Evolutionary conservation across 768 basidiomycete genomes (phyloP).

Genomic region (Suillus discolor): DNA sequence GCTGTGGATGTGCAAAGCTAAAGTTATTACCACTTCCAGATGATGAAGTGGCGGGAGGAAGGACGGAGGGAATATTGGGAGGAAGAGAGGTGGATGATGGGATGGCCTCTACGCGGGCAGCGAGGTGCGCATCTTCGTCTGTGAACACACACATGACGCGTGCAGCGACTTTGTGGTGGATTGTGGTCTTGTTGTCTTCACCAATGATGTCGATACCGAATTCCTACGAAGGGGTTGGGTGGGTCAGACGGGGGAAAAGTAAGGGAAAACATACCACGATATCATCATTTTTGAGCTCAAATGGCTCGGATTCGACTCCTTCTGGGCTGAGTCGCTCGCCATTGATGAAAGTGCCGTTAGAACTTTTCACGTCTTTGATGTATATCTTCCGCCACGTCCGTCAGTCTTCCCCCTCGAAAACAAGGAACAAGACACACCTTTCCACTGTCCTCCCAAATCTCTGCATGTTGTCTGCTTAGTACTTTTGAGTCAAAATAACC

Average conservation of each 20-base stretch:
- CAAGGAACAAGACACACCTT: constrained; percentile 57
- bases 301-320: constrained; percentile 88
- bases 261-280: constrained; percentile 72
- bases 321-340: constrained; percentile 90
- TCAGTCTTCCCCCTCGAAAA: constrained; percentile 15
- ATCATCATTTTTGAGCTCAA: constrained; percentile 93
- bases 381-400: constrained; percentile 61
- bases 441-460: constrained; percentile 93
- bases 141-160: constrained; percentile 88
- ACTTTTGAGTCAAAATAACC: constrained; percentile 98
- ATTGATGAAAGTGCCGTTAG: constrained; percentile 98
- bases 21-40: constrained; percentile 35
- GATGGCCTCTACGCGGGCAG: constrained; percentile 70
- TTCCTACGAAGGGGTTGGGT: constrained; percentile 57
- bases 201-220: constrained; percentile 99
- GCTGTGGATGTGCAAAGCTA: constrained; percentile 47
- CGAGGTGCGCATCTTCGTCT: constrained; percentile 80
- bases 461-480: constrained; percentile 91
- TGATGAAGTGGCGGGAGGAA: constrained; percentile 38
- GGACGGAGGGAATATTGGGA: constrained; percentile 12
- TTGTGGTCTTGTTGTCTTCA: constrained; percentile 96
- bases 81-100: constrained; percentile 41
- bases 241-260: constrained; percentile 6
- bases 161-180: constrained; percentile 98
- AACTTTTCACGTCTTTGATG: constrained; percentile 98